Evolutionary conservation across 2,329 filamentous ascomycete genomes (phyloP).

Genomic region (Microthyrium microscopicum): DNA sequence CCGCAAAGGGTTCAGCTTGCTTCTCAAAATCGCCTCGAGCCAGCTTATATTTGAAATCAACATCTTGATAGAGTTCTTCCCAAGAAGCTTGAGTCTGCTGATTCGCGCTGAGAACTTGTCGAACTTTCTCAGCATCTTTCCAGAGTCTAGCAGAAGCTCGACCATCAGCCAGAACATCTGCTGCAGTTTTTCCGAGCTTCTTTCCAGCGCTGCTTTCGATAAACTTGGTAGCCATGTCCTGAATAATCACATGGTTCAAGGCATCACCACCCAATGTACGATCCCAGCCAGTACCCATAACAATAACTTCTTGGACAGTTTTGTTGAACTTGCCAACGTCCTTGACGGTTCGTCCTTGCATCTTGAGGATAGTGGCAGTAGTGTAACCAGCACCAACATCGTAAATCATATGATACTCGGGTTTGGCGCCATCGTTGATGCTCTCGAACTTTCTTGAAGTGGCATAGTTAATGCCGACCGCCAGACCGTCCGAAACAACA

Average conservation of each 20-base stretch:
- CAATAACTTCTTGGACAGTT: slow-evolving; percentile 87
- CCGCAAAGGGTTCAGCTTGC: slow-evolving; percentile 50
- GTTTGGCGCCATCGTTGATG: slow-evolving; percentile 63
- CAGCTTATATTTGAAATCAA: slow-evolving; percentile 88
- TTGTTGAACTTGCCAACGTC: slow-evolving; percentile 89
- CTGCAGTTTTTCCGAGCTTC: slow-evolving; percentile 43
- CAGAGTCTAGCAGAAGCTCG: slow-evolving; percentile 77
- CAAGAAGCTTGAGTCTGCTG: slow-evolving; percentile 64
- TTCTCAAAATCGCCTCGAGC: slow-evolving; percentile 65
- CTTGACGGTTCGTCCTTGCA: slow-evolving; percentile 80
- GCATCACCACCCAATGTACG: slow-evolving; percentile 75
- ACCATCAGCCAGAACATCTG: slow-evolving; percentile 56
- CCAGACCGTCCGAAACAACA: slow-evolving; percentile 75
- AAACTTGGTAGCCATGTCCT: slow-evolving; percentile 76
- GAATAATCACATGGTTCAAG: slow-evolving; percentile 72
- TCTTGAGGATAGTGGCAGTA: slow-evolving; percentile 74
- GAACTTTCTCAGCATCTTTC: slow-evolving; percentile 76
- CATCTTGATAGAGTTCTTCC: slow-evolving; percentile 77
- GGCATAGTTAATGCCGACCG: slow-evolving; percentile 90
- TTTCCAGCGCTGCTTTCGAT: slow-evolving; percentile 38
- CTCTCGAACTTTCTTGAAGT: slow-evolving; percentile 80
- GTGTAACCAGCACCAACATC: slow-evolving; percentile 96
- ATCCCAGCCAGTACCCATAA: slow-evolving; percentile 78
- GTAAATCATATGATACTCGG: slow-evolving; percentile 84
- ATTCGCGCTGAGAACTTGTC: slow-evolving; percentile 89